A percentile compares a stretch with the other conserved stretches of the same genome.
Conservation (phyloP, 495 filamentous ascomycete genomes). For the Darksidea phi region DNA sequence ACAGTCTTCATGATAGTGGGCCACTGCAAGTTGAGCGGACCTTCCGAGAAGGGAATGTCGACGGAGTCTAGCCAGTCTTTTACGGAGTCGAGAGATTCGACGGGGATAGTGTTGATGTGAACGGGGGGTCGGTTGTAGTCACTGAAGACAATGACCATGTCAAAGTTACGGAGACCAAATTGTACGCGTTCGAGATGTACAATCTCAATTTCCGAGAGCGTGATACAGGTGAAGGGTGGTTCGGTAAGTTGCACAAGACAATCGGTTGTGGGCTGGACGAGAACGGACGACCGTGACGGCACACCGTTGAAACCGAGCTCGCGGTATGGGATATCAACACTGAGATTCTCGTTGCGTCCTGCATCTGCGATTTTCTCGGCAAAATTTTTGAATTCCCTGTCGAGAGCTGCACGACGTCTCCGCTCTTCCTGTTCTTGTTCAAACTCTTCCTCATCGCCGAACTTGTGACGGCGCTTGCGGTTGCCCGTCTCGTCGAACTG, state of each 20-base stretch:
- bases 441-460: slow-evolving; percentile 98
- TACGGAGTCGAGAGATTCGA: slow-evolving; percentile 88
- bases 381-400: slow-evolving; percentile 93
- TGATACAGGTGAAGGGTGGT: slow-evolving; percentile 92
- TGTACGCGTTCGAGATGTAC: slow-evolving; percentile 95
- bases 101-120: slow-evolving; percentile 97
- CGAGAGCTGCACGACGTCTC: slow-evolving; percentile 81
- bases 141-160: slow-evolving; percentile 96
- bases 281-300: slow-evolving; percentile 88
- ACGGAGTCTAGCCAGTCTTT: slow-evolving; percentile 98
- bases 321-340: slow-evolving; percentile 93
- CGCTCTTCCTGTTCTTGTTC: slow-evolving; percentile 98
- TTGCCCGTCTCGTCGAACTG: slow-evolving; percentile 99
- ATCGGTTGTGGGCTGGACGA: slow-evolving; percentile 93
- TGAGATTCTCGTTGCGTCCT: slow-evolving; percentile 71
- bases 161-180: slow-evolving; percentile 99
- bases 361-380: slow-evolving; percentile 97
- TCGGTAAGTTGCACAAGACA: slow-evolving; percentile 98
- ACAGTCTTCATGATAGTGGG: slow-evolving; percentile 99
- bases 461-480: slow-evolving; percentile 95
- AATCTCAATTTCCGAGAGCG: slow-evolving; percentile 91
- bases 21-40: slow-evolving; percentile 97
- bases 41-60: slow-evolving; percentile 91
- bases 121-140: slow-evolving; percentile 84
- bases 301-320: slow-evolving; percentile 97